Evolutionary conservation across 805 yeast species (phyloP).

Genomic region (Monosporozyma aerobia): DNA sequence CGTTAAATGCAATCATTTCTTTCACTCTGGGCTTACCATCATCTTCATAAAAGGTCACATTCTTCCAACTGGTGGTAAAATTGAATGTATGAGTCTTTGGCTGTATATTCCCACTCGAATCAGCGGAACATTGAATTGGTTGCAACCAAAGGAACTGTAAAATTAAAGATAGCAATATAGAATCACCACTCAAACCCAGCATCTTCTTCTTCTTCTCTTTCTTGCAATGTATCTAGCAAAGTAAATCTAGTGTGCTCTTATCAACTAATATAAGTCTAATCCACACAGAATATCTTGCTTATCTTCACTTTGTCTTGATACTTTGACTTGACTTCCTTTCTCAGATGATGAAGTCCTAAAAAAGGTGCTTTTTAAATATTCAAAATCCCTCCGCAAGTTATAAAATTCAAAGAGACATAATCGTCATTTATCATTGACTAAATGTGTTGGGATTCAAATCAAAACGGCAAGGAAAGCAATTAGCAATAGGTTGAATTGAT

Average conservation of each 20-base stretch:
- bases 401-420: background rate
- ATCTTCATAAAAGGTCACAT: slow-evolving; percentile 26
- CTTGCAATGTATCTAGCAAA: background rate
- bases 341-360: background rate
- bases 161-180: background rate
- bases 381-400: background rate
- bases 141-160: background rate
- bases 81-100: slow-evolving; percentile 41
- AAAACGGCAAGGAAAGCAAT: background rate
- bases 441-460: background rate
- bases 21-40: slow-evolving; percentile 21
- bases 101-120: too few species aligned
- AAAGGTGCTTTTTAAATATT: background rate
- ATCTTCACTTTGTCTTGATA: background rate
- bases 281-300: background rate
- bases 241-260: background rate
- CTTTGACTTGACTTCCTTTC: background rate
- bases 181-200: background rate
- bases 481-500: background rate
- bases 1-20: slow-evolving; percentile 57
- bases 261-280: background rate
- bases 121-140: background rate
- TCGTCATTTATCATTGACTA: background rate
- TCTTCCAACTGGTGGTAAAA: slow-evolving; percentile 50
- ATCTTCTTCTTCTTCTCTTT: background rate